Conservation (phyloP, 2,329 filamentous ascomycete species). For the Zasmidium citrigriseum region DNA sequence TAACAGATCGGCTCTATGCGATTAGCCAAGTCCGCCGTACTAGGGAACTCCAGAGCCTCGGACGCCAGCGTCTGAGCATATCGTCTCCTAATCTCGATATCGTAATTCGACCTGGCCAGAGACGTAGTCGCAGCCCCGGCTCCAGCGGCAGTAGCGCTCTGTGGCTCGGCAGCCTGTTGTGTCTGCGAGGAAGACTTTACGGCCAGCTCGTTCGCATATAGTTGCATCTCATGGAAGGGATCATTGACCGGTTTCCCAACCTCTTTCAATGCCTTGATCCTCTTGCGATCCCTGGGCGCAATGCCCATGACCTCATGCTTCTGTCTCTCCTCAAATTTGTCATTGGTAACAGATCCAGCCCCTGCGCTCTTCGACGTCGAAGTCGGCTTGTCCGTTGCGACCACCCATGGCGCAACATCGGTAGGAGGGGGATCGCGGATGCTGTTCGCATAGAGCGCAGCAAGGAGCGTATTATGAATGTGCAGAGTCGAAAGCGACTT, state of each 20-base stretch:
- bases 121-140: slow-evolving; percentile 7
- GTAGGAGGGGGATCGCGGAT: slow-evolving; percentile 59
- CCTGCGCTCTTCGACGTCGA: slow-evolving; percentile 62
- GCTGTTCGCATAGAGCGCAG: slow-evolving; percentile 60
- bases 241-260: slow-evolving; percentile 20
- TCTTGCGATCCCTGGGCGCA: slow-evolving; percentile 59
- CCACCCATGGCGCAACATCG: slow-evolving; percentile 65
- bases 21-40: slow-evolving; percentile 56
- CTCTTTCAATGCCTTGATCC: slow-evolving; percentile 41
- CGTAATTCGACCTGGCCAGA: slow-evolving; percentile 53
- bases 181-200: slow-evolving; percentile 22
- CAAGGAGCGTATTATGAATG: slow-evolving; percentile 63
- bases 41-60: slow-evolving; percentile 65
- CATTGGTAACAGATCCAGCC: slow-evolving; percentile 51
- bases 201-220: slow-evolving; percentile 31
- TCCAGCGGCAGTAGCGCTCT: slow-evolving; percentile 22
- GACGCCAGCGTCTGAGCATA: slow-evolving; percentile 62
- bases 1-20: slow-evolving; percentile 68
- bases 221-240: slow-evolving; percentile 27
- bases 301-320: slow-evolving; percentile 67
- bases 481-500: slow-evolving; percentile 39
- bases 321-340: slow-evolving; percentile 63
- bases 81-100: slow-evolving; percentile 65
- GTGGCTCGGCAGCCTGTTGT: slow-evolving; percentile 21
- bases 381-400: slow-evolving; percentile 71